phyloP scores from a whole-genome alignment of 139 green algal genomes.

The Edaphochlamys debaryana region DNA sequence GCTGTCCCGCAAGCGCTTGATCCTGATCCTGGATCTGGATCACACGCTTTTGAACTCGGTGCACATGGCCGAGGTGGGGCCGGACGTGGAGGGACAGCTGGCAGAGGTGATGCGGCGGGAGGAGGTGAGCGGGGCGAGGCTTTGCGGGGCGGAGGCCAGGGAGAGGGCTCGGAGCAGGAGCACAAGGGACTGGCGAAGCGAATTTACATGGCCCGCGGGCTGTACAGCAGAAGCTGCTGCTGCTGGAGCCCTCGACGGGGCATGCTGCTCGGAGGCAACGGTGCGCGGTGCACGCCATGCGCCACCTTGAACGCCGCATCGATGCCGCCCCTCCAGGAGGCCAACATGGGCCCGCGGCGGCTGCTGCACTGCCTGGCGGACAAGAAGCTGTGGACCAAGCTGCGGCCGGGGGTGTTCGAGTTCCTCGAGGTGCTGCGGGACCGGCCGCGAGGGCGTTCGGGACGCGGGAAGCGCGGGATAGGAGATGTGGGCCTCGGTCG shows the following conservation, averaged over 20 bases:
- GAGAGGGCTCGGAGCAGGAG: too few relatives aligned
- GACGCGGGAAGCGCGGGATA: background rate
- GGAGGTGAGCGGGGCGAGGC: background rate
- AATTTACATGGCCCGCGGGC: too few relatives aligned
- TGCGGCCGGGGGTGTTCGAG: constrained; percentile 75
- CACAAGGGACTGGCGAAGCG: too few relatives aligned
- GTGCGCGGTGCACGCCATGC: too few relatives aligned
- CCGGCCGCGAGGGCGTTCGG: too few relatives aligned
- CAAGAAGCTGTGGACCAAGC: constrained; percentile 94
- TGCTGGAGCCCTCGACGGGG: too few relatives aligned
- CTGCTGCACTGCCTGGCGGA: constrained; percentile 74
- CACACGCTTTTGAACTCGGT: constrained; percentile 95
- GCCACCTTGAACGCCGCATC: too few relatives aligned
- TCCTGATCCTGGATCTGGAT: constrained; percentile 95
- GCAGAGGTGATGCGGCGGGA: background rate
- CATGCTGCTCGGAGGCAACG: too few relatives aligned
- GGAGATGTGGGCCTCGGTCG: too few relatives aligned
- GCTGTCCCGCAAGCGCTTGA: constrained; percentile 53
- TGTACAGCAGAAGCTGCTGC: too few relatives aligned
- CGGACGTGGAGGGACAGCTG: constrained; percentile 7
- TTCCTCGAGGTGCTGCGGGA: constrained; percentile 52
- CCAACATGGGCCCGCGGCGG: constrained; percentile 9
- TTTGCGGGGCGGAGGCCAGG: too few relatives aligned
- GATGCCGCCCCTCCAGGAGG: constrained; percentile 6
- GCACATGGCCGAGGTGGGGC: constrained; percentile 45